A percentile compares a stretch with the other conserved stretches of the same genome.
Conservation (phyloP, 768 basidiomycete genomes). For the Lyophyllum atratum region DNA sequence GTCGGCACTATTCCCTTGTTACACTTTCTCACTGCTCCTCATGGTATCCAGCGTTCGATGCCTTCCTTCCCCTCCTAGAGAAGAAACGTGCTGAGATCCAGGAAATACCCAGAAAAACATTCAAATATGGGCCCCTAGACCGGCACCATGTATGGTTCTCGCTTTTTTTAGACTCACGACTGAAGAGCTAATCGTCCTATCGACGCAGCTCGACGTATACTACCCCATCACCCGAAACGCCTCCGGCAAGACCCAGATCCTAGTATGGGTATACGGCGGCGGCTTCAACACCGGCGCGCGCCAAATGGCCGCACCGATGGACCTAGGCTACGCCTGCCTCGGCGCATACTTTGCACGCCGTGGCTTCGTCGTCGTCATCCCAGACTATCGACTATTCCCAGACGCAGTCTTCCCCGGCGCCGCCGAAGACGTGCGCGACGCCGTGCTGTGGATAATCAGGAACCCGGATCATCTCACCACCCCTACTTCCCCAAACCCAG, state of each 20-base stretch:
- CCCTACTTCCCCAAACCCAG: conserved; percentile 33
- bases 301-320: conserved; percentile 44
- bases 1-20: conserved; percentile 4
- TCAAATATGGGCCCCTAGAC: conserved; percentile 55
- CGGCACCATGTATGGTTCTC: conserved; percentile 48
- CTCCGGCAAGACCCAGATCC: conserved; percentile 43
- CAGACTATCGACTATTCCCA: conserved; percentile 70
- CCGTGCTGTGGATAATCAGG: conserved; percentile 52
- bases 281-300: conserved; percentile 57
- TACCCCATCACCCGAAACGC: conserved; percentile 42
- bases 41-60: background rate
- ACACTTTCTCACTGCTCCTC: background rate
- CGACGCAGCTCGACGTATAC: conserved; percentile 63
- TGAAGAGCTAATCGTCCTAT: background rate
- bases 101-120: conserved; percentile 50
- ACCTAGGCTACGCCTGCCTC: conserved; percentile 54
- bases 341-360: conserved; percentile 62
- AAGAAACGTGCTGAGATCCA: conserved; percentile 47
- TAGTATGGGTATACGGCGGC: conserved; percentile 71
- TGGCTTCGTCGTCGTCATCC: conserved; percentile 62
- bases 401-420: conserved; percentile 53
- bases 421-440: conserved; percentile 60
- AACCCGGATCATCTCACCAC: conserved; percentile 33
- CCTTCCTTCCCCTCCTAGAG: conserved; percentile 43
- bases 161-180: background rate